Percentiles rank a stretch among this genome's conserved stretches.
phyloP scores from a whole-genome alignment of 352 stramenopile genomes.

The Phytophthora syringae region DNA sequence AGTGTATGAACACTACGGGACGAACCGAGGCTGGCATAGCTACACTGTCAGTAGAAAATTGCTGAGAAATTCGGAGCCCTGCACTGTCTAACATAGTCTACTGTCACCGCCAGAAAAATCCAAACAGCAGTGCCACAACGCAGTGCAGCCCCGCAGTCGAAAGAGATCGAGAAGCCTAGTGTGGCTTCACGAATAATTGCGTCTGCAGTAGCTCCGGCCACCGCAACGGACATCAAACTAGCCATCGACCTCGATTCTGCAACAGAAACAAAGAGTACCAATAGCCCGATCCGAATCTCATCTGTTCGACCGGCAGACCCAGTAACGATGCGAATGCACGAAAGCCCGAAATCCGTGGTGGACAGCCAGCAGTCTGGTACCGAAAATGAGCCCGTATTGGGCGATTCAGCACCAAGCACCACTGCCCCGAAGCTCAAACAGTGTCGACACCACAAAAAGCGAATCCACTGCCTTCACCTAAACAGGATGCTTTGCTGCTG shows the following conservation, averaged over 20 bases:
- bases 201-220: slow-evolving; percentile 6
- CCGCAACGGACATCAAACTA: background rate
- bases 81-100: background rate
- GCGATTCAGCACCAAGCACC: background rate
- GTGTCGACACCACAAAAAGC: slow-evolving; percentile 1
- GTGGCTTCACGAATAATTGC: slow-evolving; percentile 27
- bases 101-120: slow-evolving; percentile 6
- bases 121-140: slow-evolving; percentile 6
- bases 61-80: background rate
- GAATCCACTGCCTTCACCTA: background rate
- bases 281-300: background rate
- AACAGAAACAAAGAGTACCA: background rate
- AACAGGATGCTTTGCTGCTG: slow-evolving; percentile 23
- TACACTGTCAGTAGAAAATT: slow-evolving; percentile 20
- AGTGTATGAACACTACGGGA: slow-evolving; percentile 10
- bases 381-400: slow-evolving; percentile 11
- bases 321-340: background rate
- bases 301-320: slow-evolving; percentile 13
- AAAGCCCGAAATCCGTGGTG: background rate
- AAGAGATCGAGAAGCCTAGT: slow-evolving; percentile 16
- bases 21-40: background rate
- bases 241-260: background rate
- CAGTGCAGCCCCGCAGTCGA: background rate
- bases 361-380: background rate
- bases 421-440: background rate